Percentiles rank a stretch among this genome's conserved stretches.
These are phyloP conservation scores for Dillenia suffruticosa DNA, from an alignment of 164 flowering plant genomes.

Conservation along the genomic window DNA sequence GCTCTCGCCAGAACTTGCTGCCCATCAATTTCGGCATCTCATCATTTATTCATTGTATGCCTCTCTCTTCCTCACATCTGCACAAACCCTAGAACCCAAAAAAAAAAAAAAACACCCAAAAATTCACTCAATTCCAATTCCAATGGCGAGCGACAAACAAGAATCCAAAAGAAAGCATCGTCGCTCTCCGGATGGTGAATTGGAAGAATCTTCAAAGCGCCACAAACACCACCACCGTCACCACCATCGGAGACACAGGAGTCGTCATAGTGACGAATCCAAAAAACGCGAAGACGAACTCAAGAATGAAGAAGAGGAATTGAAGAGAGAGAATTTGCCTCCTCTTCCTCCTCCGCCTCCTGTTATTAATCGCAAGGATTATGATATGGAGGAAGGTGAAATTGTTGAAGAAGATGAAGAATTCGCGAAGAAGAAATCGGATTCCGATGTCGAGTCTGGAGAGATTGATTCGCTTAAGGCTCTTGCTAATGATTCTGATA, in stretches of 20 bases:
- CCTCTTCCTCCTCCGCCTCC: constrained; percentile 6
- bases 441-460: constrained; percentile 49
- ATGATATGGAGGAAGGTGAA: constrained; percentile 96
- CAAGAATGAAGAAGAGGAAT: constrained; percentile 17
- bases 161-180: constrained; percentile 47
- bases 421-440: constrained; percentile 11
- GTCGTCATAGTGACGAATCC: constrained; percentile 32
- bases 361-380: constrained; percentile 19
- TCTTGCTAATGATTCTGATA: constrained; percentile 6
- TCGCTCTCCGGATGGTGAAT: constrained; percentile 43
- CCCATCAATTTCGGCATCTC: not conserved
- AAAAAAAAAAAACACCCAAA: too few species aligned
- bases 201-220: constrained; percentile 62
- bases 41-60: not conserved
- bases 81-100: too few species aligned
- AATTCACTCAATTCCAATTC: not conserved
- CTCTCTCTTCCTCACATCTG: not conserved
- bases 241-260: constrained; percentile 10
- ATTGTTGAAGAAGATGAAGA: constrained; percentile 69
- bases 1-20: too few species aligned
- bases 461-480: constrained; percentile 29
- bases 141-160: constrained; percentile 53
- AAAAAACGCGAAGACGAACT: constrained; percentile 35
- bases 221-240: constrained; percentile 68
- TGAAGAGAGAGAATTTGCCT: not conserved